Percentiles rank a stretch among this genome's conserved stretches.
phyloP scores from a whole-genome alignment of 1,284 basidiomycete genomes.

The Leccinum pallidistipes region DNA sequence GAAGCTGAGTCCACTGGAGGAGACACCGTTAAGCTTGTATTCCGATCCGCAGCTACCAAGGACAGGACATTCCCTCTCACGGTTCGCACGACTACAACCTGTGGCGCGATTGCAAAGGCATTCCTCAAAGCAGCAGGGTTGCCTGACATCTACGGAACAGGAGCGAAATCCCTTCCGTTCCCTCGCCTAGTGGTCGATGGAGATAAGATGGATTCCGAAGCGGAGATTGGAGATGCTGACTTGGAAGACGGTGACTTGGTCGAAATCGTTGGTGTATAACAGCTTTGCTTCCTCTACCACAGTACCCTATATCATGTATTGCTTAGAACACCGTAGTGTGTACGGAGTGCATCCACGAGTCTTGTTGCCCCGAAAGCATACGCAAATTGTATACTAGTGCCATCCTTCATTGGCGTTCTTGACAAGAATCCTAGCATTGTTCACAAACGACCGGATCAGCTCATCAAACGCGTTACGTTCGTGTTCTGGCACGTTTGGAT shows the following conservation, averaged over 20 bases:
- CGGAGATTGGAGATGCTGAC: conserved; percentile 61
- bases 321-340: not conserved
- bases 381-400: conserved; percentile 25
- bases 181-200: conserved; percentile 67
- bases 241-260: conserved; percentile 76
- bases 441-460: conserved; percentile 79
- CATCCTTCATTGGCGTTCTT: conserved; percentile 56
- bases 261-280: conserved; percentile 62
- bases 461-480: conserved; percentile 78
- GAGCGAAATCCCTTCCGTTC: conserved; percentile 31
- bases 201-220: conserved; percentile 56
- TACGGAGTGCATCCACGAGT: conserved; percentile 5
- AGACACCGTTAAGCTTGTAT: conserved; percentile 59
- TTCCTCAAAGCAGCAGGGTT: conserved; percentile 66
- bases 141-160: conserved; percentile 47
- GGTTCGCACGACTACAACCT: conserved; percentile 72
- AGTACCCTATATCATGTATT: conserved; percentile 9
- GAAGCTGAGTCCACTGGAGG: conserved; percentile 43
- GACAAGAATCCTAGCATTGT: conserved; percentile 73
- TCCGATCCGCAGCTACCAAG: conserved; percentile 54
- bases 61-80: conserved; percentile 57
- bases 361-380: conserved; percentile 2
- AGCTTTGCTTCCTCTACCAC: conserved; percentile 1
- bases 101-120: conserved; percentile 67
- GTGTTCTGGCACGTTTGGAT: conserved; percentile 53